Percentiles rank a stretch among this genome's conserved stretches.
Evolutionary conservation across 768 basidiomycete species (phyloP).

Genomic region (Boletus fagicola): DNA sequence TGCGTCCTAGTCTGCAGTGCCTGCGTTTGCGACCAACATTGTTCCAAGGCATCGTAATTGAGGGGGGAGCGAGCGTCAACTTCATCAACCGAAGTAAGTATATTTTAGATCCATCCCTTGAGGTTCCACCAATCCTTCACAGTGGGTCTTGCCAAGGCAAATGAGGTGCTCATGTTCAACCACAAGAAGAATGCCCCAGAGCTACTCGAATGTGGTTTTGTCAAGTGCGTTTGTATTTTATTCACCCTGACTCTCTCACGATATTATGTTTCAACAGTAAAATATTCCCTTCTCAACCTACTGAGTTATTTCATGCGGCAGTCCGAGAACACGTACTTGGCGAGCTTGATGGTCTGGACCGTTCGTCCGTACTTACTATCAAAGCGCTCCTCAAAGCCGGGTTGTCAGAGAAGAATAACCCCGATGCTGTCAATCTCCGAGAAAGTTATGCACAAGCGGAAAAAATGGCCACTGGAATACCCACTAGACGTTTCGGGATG

Average conservation of each 20-base stretch:
- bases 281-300: constrained; percentile 55
- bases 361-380: constrained; percentile 48
- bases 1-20: constrained; percentile 2
- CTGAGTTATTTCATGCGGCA: constrained; percentile 51
- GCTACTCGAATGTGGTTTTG: constrained; percentile 57
- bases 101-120: not conserved
- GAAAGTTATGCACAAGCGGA: constrained; percentile 73
- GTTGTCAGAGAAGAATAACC: constrained; percentile 58
- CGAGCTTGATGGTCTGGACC: constrained; percentile 61
- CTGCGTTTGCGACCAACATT: constrained; percentile 3
- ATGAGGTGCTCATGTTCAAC: constrained; percentile 69
- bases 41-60: constrained; percentile 55
- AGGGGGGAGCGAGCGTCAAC: constrained; percentile 67
- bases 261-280: constrained; percentile 38
- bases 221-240: constrained; percentile 47
- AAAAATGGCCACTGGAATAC: constrained; percentile 60
- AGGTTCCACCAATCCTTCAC: not conserved
- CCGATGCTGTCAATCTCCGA: constrained; percentile 62
- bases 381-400: constrained; percentile 55
- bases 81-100: constrained; percentile 63
- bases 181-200: constrained; percentile 62
- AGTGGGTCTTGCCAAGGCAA: constrained; percentile 72
- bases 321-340: constrained; percentile 48
- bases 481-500: constrained; percentile 49
- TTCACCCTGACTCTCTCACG: not conserved